Percentiles rank a stretch among this genome's conserved stretches.
Evolutionary conservation across 1,284 basidiomycete genomes (phyloP).

Genomic region (Mycena citricolor): DNA sequence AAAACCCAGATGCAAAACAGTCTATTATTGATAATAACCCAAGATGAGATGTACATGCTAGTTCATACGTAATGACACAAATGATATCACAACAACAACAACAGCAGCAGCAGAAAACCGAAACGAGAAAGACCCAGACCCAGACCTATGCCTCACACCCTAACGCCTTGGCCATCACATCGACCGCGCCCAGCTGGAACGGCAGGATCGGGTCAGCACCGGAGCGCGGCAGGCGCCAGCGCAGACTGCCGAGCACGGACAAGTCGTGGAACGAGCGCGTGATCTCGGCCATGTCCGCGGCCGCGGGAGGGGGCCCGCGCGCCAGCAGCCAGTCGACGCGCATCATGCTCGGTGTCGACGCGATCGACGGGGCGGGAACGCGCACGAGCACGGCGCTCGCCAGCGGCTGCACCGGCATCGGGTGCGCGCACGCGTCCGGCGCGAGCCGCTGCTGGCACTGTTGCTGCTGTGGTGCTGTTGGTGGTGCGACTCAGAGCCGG

Average conservation of each 20-base stretch:
- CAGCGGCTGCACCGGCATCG: constrained; percentile 48
- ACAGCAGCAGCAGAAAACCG: too few species aligned
- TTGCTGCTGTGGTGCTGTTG: constrained; percentile 21
- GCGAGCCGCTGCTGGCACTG: not conserved
- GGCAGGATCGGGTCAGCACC: constrained; percentile 50
- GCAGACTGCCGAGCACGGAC: constrained; percentile 52
- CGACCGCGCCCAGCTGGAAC: constrained; percentile 67
- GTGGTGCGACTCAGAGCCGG: constrained; percentile 24
- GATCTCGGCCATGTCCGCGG: constrained; percentile 53
- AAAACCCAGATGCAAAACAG: too few species aligned
- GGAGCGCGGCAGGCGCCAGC: constrained; percentile 42
- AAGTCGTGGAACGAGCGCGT: constrained; percentile 69
- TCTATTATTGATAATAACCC: too few species aligned
- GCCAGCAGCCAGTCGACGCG: constrained; percentile 55
- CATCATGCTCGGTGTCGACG: constrained; percentile 49
- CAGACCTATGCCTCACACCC: too few species aligned
- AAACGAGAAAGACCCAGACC: too few species aligned
- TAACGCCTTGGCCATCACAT: constrained; percentile 50
- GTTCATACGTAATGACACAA: too few species aligned
- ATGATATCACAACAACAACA: too few species aligned
- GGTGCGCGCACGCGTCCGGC: constrained; percentile 21
- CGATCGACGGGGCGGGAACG: constrained; percentile 42
- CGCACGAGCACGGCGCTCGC: constrained; percentile 57
- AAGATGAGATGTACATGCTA: too few species aligned
- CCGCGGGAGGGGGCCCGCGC: constrained; percentile 33